These are phyloP conservation scores for Mycosphaerella sp. DNA, from an alignment of 2,329 filamentous ascomycete species.

Conservation along the genomic window DNA sequence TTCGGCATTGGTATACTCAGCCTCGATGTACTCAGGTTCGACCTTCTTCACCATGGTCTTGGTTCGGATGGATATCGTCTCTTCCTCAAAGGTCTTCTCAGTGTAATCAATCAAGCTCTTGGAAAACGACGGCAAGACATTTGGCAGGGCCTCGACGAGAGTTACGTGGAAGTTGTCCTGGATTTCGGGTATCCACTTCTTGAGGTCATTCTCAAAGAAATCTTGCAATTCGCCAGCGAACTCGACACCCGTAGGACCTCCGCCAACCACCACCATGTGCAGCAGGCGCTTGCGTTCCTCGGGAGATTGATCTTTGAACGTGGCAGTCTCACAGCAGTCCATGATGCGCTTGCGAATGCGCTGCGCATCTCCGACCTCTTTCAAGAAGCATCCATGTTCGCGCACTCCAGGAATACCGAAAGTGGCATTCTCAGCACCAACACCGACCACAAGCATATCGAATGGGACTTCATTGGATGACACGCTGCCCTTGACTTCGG, in stretches of 20 bases:
- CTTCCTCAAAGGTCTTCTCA: slow-evolving; percentile 97
- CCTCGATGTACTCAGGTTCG: slow-evolving; percentile 86
- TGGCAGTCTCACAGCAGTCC: slow-evolving; percentile 98
- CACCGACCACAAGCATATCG: slow-evolving; percentile 96
- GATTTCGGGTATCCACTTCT: slow-evolving; percentile 96
- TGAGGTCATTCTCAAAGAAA: slow-evolving; percentile 97
- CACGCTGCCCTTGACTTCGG: slow-evolving; percentile 79
- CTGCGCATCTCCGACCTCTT: slow-evolving; percentile 96
- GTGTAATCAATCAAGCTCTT: slow-evolving; percentile 99
- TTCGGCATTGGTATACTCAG: slow-evolving; percentile 72
- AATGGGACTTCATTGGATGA: slow-evolving; percentile 86
- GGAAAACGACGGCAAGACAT: slow-evolving; percentile 92
- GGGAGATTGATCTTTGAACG: slow-evolving; percentile 88
- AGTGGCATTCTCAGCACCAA: slow-evolving; percentile 96
- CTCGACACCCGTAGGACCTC: slow-evolving; percentile 94
- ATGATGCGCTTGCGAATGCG: slow-evolving; percentile 97
- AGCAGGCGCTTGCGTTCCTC: slow-evolving; percentile 90
- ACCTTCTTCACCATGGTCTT: slow-evolving; percentile 99
- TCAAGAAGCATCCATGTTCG: slow-evolving; percentile 95
- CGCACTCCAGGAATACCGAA: slow-evolving; percentile 93
- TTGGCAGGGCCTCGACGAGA: slow-evolving; percentile 92
- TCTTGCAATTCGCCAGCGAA: slow-evolving; percentile 98
- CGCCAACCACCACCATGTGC: slow-evolving; percentile 86
- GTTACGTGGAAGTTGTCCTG: slow-evolving; percentile 94
- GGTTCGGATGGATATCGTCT: slow-evolving; percentile 93